phyloP scores from a whole-genome alignment of 495 filamentous ascomycete species.

The Aspergillus bertholletiae region DNA sequence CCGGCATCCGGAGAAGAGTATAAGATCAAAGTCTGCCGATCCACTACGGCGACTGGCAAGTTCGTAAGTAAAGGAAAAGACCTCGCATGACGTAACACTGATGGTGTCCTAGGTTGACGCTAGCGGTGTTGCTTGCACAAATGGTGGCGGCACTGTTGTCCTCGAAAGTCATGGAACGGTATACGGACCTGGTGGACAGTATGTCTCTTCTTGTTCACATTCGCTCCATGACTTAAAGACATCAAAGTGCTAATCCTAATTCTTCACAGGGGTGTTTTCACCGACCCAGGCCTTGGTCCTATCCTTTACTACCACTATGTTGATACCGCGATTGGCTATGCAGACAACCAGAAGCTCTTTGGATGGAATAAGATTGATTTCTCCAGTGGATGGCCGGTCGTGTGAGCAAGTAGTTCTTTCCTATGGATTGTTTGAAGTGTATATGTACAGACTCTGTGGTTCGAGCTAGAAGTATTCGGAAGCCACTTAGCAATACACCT shows the following conservation, averaged over 20 bases:
- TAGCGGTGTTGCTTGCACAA: conserved; percentile 53
- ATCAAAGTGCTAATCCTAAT: too few relatives aligned
- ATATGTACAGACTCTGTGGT: too few relatives aligned
- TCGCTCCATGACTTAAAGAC: too few relatives aligned
- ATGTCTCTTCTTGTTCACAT: too few relatives aligned
- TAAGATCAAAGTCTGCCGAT: conserved; percentile 65
- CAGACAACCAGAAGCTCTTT: conserved; percentile 61
- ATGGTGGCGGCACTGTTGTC: conserved; percentile 62
- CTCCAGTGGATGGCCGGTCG: conserved; percentile 64
- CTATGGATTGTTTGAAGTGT: background rate
- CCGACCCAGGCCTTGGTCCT: conserved; percentile 42
- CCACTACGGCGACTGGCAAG: conserved; percentile 46
- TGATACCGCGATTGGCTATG: conserved; percentile 61
- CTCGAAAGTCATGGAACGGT: conserved; percentile 58
- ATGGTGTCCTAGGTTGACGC: conserved; percentile 52
- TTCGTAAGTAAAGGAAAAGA: conserved; percentile 54
- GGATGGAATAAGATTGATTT: conserved; percentile 66
- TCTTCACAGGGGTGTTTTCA: conserved; percentile 51
- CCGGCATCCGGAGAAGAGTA: conserved; percentile 65
- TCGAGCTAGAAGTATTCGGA: too few relatives aligned
- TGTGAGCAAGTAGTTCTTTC: conserved; percentile 18
- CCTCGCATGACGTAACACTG: too few relatives aligned
- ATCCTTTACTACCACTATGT: conserved; percentile 74
- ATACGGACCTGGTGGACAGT: conserved; percentile 74
- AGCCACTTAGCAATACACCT: too few relatives aligned